Conservation (phyloP, 495 filamentous ascomycete genomes). For the Podospora fimiseda region DNA sequence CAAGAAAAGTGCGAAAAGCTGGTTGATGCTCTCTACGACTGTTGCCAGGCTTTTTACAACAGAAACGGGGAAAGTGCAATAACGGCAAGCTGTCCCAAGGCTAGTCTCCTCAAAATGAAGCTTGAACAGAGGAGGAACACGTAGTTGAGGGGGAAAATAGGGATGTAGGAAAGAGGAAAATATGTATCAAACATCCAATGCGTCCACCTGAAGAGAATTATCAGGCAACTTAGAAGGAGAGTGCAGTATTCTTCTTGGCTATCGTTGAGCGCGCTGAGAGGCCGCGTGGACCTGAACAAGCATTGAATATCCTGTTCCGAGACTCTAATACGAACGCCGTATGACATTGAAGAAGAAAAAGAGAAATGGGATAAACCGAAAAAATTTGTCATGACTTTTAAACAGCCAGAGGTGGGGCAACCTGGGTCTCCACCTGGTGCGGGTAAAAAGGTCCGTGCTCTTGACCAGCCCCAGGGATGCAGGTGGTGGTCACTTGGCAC, state of each 20-base stretch:
- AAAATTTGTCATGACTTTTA: no score
- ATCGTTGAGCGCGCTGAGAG: conserved; percentile 97
- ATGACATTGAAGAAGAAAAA: conserved; percentile 71
- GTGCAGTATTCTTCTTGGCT: conserved; percentile 74
- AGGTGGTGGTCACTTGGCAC: not conserved
- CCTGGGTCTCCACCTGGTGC: not conserved
- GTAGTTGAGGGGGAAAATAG: not conserved
- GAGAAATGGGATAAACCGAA: conserved; percentile 36
- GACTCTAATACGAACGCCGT: conserved; percentile 99
- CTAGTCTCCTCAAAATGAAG: conserved; percentile 70
- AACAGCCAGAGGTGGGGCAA: no score
- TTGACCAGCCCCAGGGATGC: not conserved
- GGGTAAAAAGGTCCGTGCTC: not conserved
- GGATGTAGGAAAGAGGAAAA: conserved; percentile 12
- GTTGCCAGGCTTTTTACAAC: conserved; percentile 85
- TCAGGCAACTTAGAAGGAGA: conserved; percentile 62
- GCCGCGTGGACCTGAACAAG: conserved; percentile 84
- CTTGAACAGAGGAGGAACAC: conserved; percentile 67
- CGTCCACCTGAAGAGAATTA: conserved; percentile 40
- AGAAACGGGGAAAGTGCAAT: conserved; percentile 69
- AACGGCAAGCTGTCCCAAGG: conserved; percentile 80
- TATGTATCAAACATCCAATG: conserved; percentile 43
- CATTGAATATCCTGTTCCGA: conserved; percentile 90
- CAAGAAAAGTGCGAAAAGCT: conserved; percentile 76
- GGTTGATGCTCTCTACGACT: conserved; percentile 91